A percentile compares a stretch with the other conserved stretches of the same genome.
phyloP scores from a whole-genome alignment of 2,329 filamentous ascomycete genomes.

The Metarhizium humberi region DNA sequence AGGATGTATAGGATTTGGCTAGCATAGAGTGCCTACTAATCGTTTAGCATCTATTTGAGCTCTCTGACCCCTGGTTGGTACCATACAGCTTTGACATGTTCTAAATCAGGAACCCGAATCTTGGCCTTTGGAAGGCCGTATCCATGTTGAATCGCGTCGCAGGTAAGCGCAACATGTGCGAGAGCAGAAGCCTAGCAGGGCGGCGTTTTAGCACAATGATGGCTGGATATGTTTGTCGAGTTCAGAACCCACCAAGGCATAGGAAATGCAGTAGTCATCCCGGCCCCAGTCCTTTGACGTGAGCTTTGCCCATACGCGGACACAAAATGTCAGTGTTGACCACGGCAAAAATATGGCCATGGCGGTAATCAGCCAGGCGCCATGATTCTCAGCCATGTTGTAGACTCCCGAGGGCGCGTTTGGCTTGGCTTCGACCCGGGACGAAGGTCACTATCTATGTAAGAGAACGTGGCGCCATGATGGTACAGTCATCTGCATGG shows the following conservation, averaged over 20 bases:
- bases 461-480: background rate
- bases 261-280: slow-evolving; percentile 6
- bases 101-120: background rate
- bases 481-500: no score
- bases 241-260: slow-evolving; percentile 6
- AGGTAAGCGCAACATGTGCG: background rate
- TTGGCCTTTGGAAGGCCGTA: background rate
- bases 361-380: slow-evolving; percentile 7
- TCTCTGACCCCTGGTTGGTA: background rate
- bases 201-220: background rate
- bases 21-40: slow-evolving; percentile 1
- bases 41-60: background rate
- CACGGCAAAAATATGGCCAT: slow-evolving; percentile 9
- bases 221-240: no score
- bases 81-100: background rate
- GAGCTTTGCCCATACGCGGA: slow-evolving; percentile 9
- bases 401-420: background rate
- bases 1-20: slow-evolving; percentile 5
- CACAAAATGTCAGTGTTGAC: slow-evolving; percentile 6
- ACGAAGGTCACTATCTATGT: background rate
- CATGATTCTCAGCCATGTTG: slow-evolving; percentile 7
- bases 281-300: slow-evolving; percentile 8
- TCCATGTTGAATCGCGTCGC: background rate
- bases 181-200: background rate
- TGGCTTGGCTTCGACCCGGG: background rate